Evolutionary conservation across 179 eudicot genomes (phyloP).

Genomic region (Amaranthus tricolor): DNA sequence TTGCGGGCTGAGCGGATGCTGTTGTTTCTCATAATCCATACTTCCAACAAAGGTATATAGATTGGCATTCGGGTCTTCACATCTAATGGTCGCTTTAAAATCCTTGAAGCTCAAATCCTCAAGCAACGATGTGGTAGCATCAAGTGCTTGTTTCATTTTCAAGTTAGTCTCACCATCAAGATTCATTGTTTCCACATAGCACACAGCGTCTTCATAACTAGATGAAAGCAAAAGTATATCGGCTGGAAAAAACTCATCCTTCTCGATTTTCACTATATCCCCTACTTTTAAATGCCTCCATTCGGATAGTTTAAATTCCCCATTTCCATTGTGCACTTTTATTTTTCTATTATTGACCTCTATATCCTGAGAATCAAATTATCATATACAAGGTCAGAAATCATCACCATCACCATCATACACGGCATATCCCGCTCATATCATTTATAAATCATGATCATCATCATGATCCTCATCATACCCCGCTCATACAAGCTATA

Average conservation of each 20-base stretch:
- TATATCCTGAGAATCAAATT: conserved; percentile 51
- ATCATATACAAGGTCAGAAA: conserved; percentile 8
- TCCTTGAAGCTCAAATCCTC: conserved; percentile 53
- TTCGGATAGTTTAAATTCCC: conserved; percentile 49
- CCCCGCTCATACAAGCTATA: too few species aligned
- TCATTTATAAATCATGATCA: too few species aligned
- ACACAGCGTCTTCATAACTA: conserved; percentile 76
- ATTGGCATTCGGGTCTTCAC: conserved; percentile 95
- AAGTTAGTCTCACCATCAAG: conserved; percentile 96
- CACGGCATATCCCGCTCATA: too few species aligned
- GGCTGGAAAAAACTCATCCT: conserved; percentile 88
- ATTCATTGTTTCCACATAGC: conserved; percentile 95
- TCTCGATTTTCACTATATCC: conserved; percentile 75
- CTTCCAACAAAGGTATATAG: conserved; percentile 76
- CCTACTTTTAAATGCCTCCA: conserved; percentile 81
- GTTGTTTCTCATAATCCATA: conserved; percentile 68
- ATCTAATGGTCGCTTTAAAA: conserved; percentile 62
- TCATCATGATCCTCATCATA: too few species aligned
- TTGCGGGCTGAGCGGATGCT: conserved; percentile 71
- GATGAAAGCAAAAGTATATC: conserved; percentile 84
- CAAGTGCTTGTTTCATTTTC: conserved; percentile 81
- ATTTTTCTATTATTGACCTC: conserved; percentile 77
- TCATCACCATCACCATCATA: not conserved
- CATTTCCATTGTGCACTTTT: conserved; percentile 60
- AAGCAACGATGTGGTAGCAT: conserved; percentile 53